Conservation (phyloP, 148 eudicot genomes). For the Mesembryanthemum crystallinum region DNA sequence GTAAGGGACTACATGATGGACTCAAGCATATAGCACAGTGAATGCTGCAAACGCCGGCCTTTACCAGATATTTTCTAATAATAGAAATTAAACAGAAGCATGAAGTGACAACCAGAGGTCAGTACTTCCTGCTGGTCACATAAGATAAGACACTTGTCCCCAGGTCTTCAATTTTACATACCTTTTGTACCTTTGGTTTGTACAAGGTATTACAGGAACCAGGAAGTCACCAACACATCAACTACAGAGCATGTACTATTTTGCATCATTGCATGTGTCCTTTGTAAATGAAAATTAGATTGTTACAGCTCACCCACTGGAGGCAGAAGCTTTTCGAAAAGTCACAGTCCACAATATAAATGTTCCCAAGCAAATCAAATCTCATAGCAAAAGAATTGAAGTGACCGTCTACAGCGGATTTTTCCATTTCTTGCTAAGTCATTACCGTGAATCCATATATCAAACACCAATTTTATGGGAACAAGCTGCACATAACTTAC, state of each 20-base stretch:
- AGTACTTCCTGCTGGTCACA: neutral
- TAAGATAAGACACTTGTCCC: neutral
- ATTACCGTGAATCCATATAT: neutral
- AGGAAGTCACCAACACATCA: conserved; percentile 1
- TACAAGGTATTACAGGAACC: neutral
- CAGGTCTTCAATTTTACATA: neutral
- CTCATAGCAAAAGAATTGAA: neutral
- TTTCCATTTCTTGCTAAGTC: neutral
- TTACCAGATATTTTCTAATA: neutral
- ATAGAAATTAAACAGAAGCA: neutral
- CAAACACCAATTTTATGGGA: neutral
- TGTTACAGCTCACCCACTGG: neutral
- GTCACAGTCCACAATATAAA: neutral
- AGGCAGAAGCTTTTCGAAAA: neutral
- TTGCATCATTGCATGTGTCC: neutral
- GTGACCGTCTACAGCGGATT: neutral
- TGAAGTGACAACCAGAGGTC: neutral
- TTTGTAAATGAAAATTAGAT: neutral
- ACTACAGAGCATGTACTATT: neutral
- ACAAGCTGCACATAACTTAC: neutral
- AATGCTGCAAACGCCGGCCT: neutral
- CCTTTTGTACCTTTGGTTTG: neutral
- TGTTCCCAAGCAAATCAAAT: neutral
- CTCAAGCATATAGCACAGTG: neutral
- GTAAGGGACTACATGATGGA: neutral